These are phyloP conservation scores for Zychaea mexicana DNA, from an alignment of 371 early-diverging fungal species.

Conservation along the genomic window DNA sequence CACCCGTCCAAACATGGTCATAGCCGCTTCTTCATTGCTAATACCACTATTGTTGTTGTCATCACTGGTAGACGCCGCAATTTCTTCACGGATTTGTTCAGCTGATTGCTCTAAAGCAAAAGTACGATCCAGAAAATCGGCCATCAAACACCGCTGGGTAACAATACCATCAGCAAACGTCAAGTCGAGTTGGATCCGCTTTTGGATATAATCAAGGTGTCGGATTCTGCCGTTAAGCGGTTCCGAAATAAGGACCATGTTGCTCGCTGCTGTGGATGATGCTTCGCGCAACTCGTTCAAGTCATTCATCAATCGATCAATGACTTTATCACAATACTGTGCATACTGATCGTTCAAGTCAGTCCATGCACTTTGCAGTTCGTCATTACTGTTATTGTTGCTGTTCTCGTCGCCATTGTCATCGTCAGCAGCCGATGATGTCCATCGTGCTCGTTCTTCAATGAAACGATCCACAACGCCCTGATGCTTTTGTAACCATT, in stretches of 20 bases:
- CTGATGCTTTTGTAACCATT: conserved; percentile 18
- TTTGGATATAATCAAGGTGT: conserved; percentile 16
- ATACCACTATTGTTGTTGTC: neutral
- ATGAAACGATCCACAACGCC: conserved; percentile 27
- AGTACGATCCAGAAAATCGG: conserved; percentile 34
- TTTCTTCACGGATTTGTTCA: conserved; percentile 44
- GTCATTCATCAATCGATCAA: conserved; percentile 17
- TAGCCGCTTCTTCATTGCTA: conserved; percentile 11
- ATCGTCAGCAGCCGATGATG: conserved; percentile 1
- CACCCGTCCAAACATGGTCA: conserved; percentile 29
- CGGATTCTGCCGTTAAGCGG: conserved; percentile 22
- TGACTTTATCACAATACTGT: conserved; percentile 16
- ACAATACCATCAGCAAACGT: conserved; percentile 41
- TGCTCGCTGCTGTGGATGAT: neutral
- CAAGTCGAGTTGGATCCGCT: conserved; percentile 20
- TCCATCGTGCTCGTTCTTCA: conserved; percentile 44
- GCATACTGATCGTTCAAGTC: conserved; percentile 12
- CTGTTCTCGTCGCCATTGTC: conserved; percentile 22
- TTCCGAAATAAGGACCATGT: conserved; percentile 16
- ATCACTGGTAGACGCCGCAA: conserved; percentile 25
- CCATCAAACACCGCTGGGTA: conserved; percentile 35
- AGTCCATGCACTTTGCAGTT: conserved; percentile 6
- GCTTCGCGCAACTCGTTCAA: conserved; percentile 17
- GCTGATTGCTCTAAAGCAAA: conserved; percentile 45
- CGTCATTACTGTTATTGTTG: neutral